Conservation (phyloP, 2,329 filamentous ascomycete species). For the Alternaria triticimaculans region DNA sequence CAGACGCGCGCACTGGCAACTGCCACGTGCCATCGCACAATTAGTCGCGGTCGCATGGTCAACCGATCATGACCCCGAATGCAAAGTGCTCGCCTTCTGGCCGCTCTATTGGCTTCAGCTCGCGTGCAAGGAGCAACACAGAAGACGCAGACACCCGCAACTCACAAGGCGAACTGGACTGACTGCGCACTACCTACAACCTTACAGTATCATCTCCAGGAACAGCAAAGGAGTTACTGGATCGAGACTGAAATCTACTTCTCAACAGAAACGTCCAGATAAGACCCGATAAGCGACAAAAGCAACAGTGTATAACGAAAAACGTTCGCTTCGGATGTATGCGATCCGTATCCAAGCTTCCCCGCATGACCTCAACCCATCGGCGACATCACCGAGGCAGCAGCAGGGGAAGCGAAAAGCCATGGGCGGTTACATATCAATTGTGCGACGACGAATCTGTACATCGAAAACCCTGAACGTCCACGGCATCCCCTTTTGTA, state of each 20-base stretch:
- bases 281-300: background rate
- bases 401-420: background rate
- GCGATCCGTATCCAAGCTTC: background rate
- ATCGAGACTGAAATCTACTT: background rate
- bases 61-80: background rate
- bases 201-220: background rate
- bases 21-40: background rate
- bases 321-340: background rate
- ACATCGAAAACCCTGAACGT: background rate
- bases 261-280: background rate
- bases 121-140: background rate
- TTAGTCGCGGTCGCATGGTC: background rate
- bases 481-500: background rate
- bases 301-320: background rate
- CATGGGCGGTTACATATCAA: background rate
- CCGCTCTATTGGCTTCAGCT: background rate
- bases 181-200: background rate
- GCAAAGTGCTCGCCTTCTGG: background rate
- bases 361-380: background rate
- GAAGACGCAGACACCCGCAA: background rate
- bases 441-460: background rate
- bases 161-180: background rate
- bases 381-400: background rate
- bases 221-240: background rate
- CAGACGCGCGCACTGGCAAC: background rate